Base-by-base conservation (phyloP, 805 yeast genomes). In the Candida glaebosa region DNA sequence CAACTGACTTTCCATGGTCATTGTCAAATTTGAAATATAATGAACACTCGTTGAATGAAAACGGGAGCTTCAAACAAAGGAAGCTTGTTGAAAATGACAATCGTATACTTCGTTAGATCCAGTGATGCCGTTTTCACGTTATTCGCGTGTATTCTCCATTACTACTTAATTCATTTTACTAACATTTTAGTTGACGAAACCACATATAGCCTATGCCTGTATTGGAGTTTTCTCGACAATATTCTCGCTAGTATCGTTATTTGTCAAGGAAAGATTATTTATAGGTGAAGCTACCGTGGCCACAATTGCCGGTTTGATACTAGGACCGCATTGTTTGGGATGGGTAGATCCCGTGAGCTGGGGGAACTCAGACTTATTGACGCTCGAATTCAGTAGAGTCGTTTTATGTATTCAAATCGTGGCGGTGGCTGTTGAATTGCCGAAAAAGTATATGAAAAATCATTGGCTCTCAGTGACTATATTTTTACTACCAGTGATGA, bases 271-370 rank as follows among this genome's bases (percentile, higher is more conserved):
- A 60, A 76, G 79, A 51, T 73, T 88, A 9, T 89, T 84, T 57
- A 82, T 89, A 16, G 96, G 96, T 48, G 97, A 89, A 62, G 95
- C 96, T 4, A 82, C 93, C 0, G 87, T 87, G 2, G 95, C 96
- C 0, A 80, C 91, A 3, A 70, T 87, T 4, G 84, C 85, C 32
- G 97, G 97, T 1, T 68, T 88, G 8, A 86, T 89, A 16, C 80
- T 89, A 6, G 97, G 97, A 0, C 96, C 97, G 0, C 87, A 85
- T 53, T 84, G 87, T 54, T 64, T 88, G 25, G 65, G 81, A 43
- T 87, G 96, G 95, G 86, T 89, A 55, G 62, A 82, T 43, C 97
- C 97, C 2, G 61, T 78, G 5, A 65, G 75, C 4, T 89, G 97
- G 97, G 95, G 95, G 1, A 83, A 88, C 55, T 63, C 86, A 1